phyloP scores from a whole-genome alignment of 106 monocot species.

The Chionographis japonica region DNA sequence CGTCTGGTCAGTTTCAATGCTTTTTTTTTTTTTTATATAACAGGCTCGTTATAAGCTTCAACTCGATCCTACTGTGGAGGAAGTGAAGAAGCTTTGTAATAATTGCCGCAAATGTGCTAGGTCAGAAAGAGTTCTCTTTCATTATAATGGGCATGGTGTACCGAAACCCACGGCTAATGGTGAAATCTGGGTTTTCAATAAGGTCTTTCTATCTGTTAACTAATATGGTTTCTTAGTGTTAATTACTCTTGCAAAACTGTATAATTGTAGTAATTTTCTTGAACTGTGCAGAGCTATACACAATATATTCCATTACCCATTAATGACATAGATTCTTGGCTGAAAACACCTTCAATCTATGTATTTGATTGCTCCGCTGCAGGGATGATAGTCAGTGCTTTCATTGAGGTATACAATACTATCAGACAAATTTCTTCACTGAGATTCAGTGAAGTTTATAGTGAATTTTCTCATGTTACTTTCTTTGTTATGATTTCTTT shows the following conservation, averaged over 20 bases:
- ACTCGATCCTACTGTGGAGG: constrained; percentile 95
- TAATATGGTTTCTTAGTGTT: too few relatives aligned
- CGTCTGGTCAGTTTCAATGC: not conserved
- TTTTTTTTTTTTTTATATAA: not conserved
- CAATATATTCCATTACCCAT: constrained; percentile 93
- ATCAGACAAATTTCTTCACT: not conserved
- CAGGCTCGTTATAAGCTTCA: constrained; percentile 91
- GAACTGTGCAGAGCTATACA: constrained; percentile 69
- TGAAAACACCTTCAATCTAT: constrained; percentile 95
- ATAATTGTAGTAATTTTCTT: too few relatives aligned
- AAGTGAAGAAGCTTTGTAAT: constrained; percentile 91
- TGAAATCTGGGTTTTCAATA: constrained; percentile 99
- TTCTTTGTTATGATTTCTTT: constrained; percentile 5
- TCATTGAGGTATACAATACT: constrained; percentile 53
- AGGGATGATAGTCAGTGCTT: constrained; percentile 84
- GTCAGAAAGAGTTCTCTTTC: constrained; percentile 92
- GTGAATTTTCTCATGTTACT: not conserved
- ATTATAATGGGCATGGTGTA: constrained; percentile 98
- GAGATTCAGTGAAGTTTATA: not conserved
- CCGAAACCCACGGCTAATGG: constrained; percentile 94
- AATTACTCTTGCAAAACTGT: too few relatives aligned
- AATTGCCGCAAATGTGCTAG: constrained; percentile 88
- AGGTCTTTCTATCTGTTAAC: constrained; percentile 30
- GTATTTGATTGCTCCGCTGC: constrained; percentile 98
- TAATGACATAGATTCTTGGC: constrained; percentile 91